These are phyloP conservation scores for Emergomyces africanus DNA, from an alignment of 2,329 filamentous ascomycete genomes.

Conservation along the genomic window DNA sequence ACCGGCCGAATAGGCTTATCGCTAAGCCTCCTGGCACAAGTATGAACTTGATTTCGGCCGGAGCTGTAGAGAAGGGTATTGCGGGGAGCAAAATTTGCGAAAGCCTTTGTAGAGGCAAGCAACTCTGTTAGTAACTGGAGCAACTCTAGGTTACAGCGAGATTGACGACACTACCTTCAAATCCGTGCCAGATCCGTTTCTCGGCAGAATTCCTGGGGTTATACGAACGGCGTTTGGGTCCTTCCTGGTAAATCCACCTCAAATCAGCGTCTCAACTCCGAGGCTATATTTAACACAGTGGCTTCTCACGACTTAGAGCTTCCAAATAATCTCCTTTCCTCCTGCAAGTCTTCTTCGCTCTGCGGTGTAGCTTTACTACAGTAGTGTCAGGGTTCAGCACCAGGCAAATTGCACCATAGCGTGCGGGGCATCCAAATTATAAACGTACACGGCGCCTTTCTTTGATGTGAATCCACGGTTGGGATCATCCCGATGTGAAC, in stretches of 20 bases:
- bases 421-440: neutral
- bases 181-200: neutral
- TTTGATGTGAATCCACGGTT: neutral
- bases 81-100: neutral
- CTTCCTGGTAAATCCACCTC: neutral
- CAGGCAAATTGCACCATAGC: neutral
- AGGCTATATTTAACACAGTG: neutral
- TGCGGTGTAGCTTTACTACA: neutral
- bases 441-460: neutral
- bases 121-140: neutral
- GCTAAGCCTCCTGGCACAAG: neutral
- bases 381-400: neutral
- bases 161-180: neutral
- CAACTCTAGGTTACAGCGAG: neutral
- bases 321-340: constrained; percentile 7
- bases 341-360: constrained; percentile 1
- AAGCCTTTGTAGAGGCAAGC: neutral
- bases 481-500: neutral
- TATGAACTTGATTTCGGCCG: neutral
- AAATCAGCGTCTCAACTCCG: neutral
- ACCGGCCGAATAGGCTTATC: neutral
- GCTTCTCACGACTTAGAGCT: neutral
- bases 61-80: neutral
- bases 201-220: neutral
- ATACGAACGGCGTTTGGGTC: neutral